phyloP scores from a whole-genome alignment of 2,329 filamentous ascomycete species.

The Aspergillus sp. region DNA sequence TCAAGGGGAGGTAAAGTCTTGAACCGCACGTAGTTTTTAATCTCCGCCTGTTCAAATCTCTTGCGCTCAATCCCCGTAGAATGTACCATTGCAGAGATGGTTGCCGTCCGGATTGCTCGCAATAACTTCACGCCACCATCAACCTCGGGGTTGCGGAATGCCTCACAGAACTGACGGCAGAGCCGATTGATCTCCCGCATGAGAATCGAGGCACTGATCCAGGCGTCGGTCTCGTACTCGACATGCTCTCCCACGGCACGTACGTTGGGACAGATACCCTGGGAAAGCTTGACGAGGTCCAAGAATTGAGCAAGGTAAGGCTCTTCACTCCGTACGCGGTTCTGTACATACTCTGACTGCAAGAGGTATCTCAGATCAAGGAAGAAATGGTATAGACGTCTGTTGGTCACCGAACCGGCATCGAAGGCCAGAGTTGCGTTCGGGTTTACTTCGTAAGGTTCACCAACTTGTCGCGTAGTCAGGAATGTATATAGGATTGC shows the following conservation, averaged over 20 bases:
- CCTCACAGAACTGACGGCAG: slow-evolving; percentile 82
- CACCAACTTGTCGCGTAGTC: slow-evolving; percentile 91
- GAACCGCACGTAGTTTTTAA: slow-evolving; percentile 83
- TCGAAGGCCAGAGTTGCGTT: slow-evolving; percentile 89
- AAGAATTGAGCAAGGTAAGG: slow-evolving; percentile 92
- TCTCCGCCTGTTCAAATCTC: slow-evolving; percentile 82
- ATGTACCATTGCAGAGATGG: slow-evolving; percentile 83
- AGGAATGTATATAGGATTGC: slow-evolving; percentile 97
- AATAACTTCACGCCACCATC: slow-evolving; percentile 68
- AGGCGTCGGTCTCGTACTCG: slow-evolving; percentile 96
- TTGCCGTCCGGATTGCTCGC: slow-evolving; percentile 66
- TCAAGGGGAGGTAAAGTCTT: slow-evolving; percentile 77
- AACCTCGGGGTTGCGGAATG: slow-evolving; percentile 72
- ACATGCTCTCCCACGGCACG: slow-evolving; percentile 93
- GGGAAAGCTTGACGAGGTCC: slow-evolving; percentile 91
- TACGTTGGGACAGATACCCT: slow-evolving; percentile 93
- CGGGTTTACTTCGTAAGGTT: slow-evolving; percentile 84
- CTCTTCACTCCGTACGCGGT: slow-evolving; percentile 76
- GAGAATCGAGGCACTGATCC: slow-evolving; percentile 94
- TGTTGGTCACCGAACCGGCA: slow-evolving; percentile 89
- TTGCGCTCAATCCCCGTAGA: slow-evolving; percentile 85
- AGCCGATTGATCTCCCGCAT: slow-evolving; percentile 93
- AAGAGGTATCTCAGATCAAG: slow-evolving; percentile 90
- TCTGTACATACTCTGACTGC: slow-evolving; percentile 82
- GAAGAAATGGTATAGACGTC: slow-evolving; percentile 97